These are phyloP conservation scores for Periconia sp. DNA, from an alignment of 2,329 filamentous ascomycete species.

Conservation along the genomic window DNA sequence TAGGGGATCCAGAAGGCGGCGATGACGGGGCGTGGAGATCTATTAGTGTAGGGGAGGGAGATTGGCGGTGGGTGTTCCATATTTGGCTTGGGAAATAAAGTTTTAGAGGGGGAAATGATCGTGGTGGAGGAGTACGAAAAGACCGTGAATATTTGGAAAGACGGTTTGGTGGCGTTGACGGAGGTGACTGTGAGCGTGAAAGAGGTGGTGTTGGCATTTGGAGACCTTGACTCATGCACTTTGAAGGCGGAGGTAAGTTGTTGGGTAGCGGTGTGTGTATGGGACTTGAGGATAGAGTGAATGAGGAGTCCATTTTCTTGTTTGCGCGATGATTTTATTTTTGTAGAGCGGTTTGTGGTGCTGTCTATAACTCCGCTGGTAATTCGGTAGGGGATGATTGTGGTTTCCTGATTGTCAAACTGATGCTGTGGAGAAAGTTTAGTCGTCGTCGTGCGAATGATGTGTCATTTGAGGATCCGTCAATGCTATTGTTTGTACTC, in stretches of 20 bases:
- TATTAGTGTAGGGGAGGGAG: background rate
- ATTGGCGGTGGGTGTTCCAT: conserved; percentile 1
- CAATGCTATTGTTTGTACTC: background rate
- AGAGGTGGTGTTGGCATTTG: background rate
- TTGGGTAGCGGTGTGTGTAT: background rate
- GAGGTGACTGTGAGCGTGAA: background rate
- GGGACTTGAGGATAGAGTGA: background rate
- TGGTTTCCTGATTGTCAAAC: background rate
- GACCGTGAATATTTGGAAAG: background rate
- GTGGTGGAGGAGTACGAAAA: background rate
- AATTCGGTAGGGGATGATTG: background rate
- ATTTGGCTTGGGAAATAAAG: background rate
- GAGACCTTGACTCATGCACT: background rate
- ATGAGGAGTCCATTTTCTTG: background rate
- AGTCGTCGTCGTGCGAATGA: background rate
- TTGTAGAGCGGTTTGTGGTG: background rate
- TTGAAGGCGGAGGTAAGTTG: background rate
- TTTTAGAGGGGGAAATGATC: background rate
- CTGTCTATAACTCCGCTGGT: background rate
- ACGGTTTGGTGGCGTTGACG: background rate
- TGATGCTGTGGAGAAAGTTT: background rate
- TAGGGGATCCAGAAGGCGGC: no score
- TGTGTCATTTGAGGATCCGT: background rate
- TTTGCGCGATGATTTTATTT: background rate
- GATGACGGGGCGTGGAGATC: no score